A percentile compares a stretch with the other conserved stretches of the same genome.
Conservation (phyloP, 306 rosid genomes). For the Prosopis cineraria region DNA sequence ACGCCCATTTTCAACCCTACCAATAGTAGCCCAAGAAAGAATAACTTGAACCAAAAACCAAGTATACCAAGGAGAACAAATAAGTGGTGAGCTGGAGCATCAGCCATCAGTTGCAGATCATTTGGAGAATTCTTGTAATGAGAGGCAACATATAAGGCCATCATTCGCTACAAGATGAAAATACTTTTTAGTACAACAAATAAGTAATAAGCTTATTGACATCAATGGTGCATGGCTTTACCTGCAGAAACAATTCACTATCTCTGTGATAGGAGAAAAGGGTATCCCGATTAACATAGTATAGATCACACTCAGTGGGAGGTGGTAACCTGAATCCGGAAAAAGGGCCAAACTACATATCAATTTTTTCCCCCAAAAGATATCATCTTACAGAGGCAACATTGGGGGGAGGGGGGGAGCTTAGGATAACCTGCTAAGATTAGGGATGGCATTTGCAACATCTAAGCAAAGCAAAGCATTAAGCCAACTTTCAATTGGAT, state of each 20-base stretch:
- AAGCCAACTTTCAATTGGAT: constrained; percentile 94
- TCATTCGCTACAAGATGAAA: constrained; percentile 79
- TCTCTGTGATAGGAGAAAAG: constrained; percentile 92
- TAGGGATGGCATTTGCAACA: constrained; percentile 72
- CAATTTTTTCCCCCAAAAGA: background rate
- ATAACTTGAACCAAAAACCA: constrained; percentile 27
- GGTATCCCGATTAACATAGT: constrained; percentile 94
- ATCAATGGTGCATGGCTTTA: constrained; percentile 36
- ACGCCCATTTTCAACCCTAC: background rate
- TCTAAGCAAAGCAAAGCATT: constrained; percentile 85
- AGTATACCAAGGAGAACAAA: constrained; percentile 89
- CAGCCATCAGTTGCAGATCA: constrained; percentile 94
- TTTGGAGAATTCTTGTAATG: constrained; percentile 99
- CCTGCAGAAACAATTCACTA: constrained; percentile 97
- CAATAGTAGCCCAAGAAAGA: constrained; percentile 12
- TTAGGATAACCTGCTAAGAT: constrained; percentile 66
- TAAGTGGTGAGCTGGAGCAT: constrained; percentile 98
- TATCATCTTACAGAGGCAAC: constrained; percentile 17
- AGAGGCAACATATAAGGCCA: constrained; percentile 95
- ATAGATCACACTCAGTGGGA: constrained; percentile 83
- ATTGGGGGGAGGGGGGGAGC: background rate
- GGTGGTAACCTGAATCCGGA: constrained; percentile 70
- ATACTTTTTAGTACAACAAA: constrained; percentile 31
- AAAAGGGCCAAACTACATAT: constrained; percentile 28
- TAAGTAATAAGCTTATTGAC: constrained; percentile 26